Evolutionary conservation across 768 basidiomycete species (phyloP), one percentile per base, ranked within the genome.

Genomic region (Suillus hirtellus): DNA sequence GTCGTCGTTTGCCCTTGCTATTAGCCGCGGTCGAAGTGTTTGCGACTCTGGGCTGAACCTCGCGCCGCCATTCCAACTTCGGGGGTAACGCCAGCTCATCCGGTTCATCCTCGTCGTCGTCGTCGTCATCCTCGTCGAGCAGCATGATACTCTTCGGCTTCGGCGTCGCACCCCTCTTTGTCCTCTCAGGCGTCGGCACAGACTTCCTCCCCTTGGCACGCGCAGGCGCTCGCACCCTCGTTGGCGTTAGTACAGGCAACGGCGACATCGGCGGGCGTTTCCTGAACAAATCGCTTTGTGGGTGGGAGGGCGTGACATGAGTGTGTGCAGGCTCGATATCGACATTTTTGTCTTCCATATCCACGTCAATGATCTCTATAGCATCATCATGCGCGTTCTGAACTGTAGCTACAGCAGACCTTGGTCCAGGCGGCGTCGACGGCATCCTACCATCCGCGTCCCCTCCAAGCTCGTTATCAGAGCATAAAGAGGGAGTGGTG

Each of bases 401-500:
- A 15, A 55, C 9, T 52, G 49, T 8, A 46, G 62, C 46, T 56
- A 55, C 9, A 50, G 63, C 46, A 27, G 64, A 17, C 44, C 70
- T 63, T 76, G 83, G 49, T 31, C 73, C 71, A 59, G 88, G 87
- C 2, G 87, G 87, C 7, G 83, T 82, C 1, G 81, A 82, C 4
- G 79, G 80, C 6, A 75, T 73, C 53, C 63, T 69, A 54, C 86
- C 86, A 44, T 85, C 82, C 1, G 74, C 77, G 40, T 83, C 83
- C 11, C 67, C 68, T 38, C 84, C 77, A 42, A 72, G 80, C 44
- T 87, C 89, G 63, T 89, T 88, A 70, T 92, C 90, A 3, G 90
- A 92, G 68, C 85, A 89, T 17, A 92, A 77, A 0, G 89, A 91
- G 0, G 90, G 90, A 0, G 90, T 92, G 1, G 80, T 77, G 21